Base-by-base conservation (phyloP, 176 grass and related monocot species). In the Otatea glauca region DNA sequence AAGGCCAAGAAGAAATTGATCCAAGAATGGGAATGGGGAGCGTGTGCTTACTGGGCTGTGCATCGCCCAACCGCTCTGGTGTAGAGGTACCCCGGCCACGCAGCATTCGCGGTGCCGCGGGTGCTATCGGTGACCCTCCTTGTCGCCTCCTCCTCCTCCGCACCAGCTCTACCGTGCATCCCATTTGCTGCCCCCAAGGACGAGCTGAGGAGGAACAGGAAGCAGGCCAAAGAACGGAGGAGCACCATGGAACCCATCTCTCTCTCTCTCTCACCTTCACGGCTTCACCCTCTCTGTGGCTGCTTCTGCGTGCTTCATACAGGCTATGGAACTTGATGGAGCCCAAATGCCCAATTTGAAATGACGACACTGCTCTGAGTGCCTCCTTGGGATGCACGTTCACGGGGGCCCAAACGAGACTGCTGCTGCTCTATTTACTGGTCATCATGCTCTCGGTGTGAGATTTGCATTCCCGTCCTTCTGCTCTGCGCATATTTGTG, bases 11-110 rank as follows among this genome's bases (percentile, higher is more conserved):
- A 39, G 64, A 14, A 24, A 62, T 11, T 9, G 6, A 62, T 79
- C 20, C 18, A 55, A 48, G 75, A 91, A 81, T 15, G 21, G 69
- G 75, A 41, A 10, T 13, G 44, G 12, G 50, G 50, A 81, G 59
- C 15, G 20, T 0, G 66, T 49, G 37, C 83, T 92, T 92, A 99
- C 96, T 94, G 93, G 60, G 91, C 91, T 68, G 96, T 99, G 90
- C 96, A 99, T 65, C 86, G 90, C 72, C 96, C 96, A 11, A 86
- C 44, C 3, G 89, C 76, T 88, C 96, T 88, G 81, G 88, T 89
- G 86, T 96, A 99, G 81, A 96, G 90, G 89, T 91, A 99, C 48
- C 96, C 96, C 13, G 96, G 96, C 96, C 92, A 94, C 62, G 48
- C 76, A 4, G 47, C 75, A 0, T 37, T 83, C 58, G 68, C 68